phyloP scores from a whole-genome alignment of 305 asterid genomes.

The Solanum hybrid region DNA sequence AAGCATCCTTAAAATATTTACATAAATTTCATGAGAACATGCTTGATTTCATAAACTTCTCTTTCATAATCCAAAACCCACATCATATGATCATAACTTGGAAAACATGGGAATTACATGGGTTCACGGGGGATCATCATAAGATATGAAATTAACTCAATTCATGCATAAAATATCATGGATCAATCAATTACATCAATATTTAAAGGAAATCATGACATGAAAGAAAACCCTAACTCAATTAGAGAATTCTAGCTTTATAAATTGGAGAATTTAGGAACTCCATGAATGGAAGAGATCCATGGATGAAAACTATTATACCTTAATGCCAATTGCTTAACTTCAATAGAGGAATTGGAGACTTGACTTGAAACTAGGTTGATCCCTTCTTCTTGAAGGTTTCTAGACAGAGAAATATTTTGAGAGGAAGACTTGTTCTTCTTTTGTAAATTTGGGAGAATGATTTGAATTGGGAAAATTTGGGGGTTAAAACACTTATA shows the following conservation, averaged over 20 bases:
- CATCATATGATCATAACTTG: neutral
- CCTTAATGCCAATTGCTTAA: neutral
- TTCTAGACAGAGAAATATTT: no score
- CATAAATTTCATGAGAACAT: neutral
- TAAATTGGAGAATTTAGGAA: neutral
- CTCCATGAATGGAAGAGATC: neutral
- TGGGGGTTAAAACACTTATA: neutral
- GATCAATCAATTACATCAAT: neutral
- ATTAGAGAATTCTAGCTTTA: neutral
- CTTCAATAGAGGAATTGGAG: neutral
- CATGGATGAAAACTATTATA: neutral
- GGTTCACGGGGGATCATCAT: neutral
- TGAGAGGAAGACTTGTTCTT: no score
- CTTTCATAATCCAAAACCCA: neutral
- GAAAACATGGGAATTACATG: neutral
- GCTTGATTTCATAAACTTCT: neutral
- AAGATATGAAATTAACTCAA: neutral
- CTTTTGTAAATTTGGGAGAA: neutral
- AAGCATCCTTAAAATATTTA: neutral
- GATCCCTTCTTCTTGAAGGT: no score
- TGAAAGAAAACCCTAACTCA: neutral
- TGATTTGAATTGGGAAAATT: neutral
- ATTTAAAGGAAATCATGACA: neutral
- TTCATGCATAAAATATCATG: neutral
- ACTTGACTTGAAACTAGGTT: neutral